Percentiles rank a stretch among this genome's conserved stretches.
Conservation (phyloP, 1,284 basidiomycete species). For the Fistulinella staudtii region DNA sequence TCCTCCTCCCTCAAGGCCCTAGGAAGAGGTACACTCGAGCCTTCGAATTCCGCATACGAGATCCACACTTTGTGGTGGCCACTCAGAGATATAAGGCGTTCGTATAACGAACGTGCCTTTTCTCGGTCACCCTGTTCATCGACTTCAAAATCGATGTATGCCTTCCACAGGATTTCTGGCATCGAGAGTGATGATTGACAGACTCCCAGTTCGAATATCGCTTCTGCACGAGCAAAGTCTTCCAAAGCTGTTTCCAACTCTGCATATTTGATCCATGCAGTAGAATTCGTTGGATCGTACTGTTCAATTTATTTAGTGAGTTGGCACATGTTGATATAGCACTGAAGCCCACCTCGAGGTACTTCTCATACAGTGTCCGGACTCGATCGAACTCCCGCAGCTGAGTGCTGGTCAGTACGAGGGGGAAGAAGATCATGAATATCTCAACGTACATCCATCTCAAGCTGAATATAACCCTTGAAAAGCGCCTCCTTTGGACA, state of each 20-base stretch:
- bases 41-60: slow-evolving; percentile 76
- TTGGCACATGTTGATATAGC: neutral
- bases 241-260: slow-evolving; percentile 92
- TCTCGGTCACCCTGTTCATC: slow-evolving; percentile 88
- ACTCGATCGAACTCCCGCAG: slow-evolving; percentile 95
- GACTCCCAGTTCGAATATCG: slow-evolving; percentile 95
- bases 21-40: slow-evolving; percentile 60
- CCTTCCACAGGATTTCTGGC: slow-evolving; percentile 98
- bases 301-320: slow-evolving; percentile 33
- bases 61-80: slow-evolving; percentile 96
- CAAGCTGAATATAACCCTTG: slow-evolving; percentile 92
- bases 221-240: slow-evolving; percentile 89
- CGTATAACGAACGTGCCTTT: slow-evolving; percentile 82
- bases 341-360: slow-evolving; percentile 65
- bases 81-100: slow-evolving; percentile 82
- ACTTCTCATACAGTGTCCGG: slow-evolving; percentile 91
- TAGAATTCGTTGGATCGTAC: slow-evolving; percentile 87
- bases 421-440: neutral
- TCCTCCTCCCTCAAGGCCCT: slow-evolving; percentile 71
- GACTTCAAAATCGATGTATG: slow-evolving; percentile 95
- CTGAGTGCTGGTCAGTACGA: slow-evolving; percentile 36
- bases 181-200: slow-evolving; percentile 89
- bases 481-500: slow-evolving; percentile 93
- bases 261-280: slow-evolving; percentile 96
- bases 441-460: slow-evolving; percentile 65